Conservation (phyloP, 2,329 filamentous ascomycete species). For the Phialocephala sp. region DNA sequence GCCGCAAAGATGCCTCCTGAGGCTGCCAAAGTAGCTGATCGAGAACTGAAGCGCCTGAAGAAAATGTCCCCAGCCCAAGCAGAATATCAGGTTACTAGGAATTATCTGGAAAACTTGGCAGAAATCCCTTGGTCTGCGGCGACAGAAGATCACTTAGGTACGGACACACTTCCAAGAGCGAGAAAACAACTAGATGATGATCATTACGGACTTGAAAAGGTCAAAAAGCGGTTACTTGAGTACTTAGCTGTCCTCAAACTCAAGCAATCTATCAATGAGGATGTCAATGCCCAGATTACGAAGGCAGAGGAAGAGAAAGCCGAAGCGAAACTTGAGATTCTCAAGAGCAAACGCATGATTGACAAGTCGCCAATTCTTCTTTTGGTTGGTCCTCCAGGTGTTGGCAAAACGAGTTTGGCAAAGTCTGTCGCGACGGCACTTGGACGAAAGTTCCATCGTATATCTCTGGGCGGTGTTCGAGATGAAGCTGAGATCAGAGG, state of each 20-base stretch:
- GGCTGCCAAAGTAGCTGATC: constrained; percentile 86
- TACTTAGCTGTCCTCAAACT: constrained; percentile 95
- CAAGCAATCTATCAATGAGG: constrained; percentile 88
- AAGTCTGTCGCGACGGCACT: constrained; percentile 91
- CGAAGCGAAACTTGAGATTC: constrained; percentile 67
- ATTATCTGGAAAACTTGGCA: constrained; percentile 90
- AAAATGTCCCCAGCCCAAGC: constrained; percentile 98
- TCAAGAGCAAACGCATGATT: constrained; percentile 82
- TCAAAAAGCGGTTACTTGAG: constrained; percentile 94
- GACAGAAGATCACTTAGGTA: constrained; percentile 85
- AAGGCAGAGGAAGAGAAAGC: constrained; percentile 64
- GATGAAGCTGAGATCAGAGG: constrained; percentile 98
- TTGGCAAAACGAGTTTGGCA: constrained; percentile 94
- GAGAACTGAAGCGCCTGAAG: constrained; percentile 84
- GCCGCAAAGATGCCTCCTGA: constrained; percentile 82
- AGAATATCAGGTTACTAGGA: constrained; percentile 91
- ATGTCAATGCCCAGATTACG: constrained; percentile 79
- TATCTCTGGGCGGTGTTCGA: constrained; percentile 92
- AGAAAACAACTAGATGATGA: constrained; percentile 93
- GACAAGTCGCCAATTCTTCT: constrained; percentile 97
- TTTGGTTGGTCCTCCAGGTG: constrained; percentile 89
- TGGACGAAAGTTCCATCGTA: constrained; percentile 94
- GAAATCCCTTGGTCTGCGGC: constrained; percentile 91
- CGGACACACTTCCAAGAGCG: constrained; percentile 77
- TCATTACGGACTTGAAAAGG: constrained; percentile 94